phyloP scores from a whole-genome alignment of 2,329 filamentous ascomycete genomes.

The Cryphonectria parasitica region DNA sequence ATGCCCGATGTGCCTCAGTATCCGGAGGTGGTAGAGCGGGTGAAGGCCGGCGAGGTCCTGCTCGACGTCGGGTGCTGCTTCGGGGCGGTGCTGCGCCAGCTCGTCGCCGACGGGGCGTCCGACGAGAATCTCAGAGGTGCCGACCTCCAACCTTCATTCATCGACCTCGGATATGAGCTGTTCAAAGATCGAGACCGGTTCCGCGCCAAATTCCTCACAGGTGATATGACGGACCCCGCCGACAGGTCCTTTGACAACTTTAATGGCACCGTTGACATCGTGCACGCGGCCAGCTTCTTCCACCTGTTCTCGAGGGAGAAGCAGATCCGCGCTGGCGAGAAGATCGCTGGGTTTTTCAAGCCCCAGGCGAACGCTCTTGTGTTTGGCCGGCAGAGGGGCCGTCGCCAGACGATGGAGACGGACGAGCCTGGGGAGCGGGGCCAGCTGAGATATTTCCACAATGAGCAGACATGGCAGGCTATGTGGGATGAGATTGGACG shows the following conservation, averaged over 20 bases:
- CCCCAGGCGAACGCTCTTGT: constrained; percentile 32
- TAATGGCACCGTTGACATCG: constrained; percentile 35
- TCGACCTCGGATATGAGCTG: constrained; percentile 41
- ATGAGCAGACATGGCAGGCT: constrained; percentile 44
- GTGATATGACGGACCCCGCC: constrained; percentile 34
- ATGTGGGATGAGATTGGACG: constrained; percentile 47
- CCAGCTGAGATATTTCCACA: constrained; percentile 42
- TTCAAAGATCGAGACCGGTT: constrained; percentile 38
- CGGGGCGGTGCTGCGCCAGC: constrained; percentile 49
- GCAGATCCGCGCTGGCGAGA: constrained; percentile 35
- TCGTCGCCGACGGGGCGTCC: constrained; percentile 45
- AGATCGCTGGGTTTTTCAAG: constrained; percentile 35
- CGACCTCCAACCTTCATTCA: constrained; percentile 42
- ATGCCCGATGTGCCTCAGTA: constrained; percentile 40
- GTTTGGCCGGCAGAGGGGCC: constrained; percentile 37
- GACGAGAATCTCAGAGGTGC: constrained; percentile 42
- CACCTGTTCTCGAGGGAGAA: constrained; percentile 39
- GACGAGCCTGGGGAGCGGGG: constrained; percentile 27
- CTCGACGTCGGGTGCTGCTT: constrained; percentile 51
- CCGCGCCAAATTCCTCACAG: constrained; percentile 32
- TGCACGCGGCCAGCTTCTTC: constrained; percentile 39
- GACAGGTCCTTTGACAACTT: constrained; percentile 27
- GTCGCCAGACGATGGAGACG: constrained; percentile 32
- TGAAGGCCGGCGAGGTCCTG: constrained; percentile 35
- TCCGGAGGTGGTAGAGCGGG: constrained; percentile 35